Evolutionary conservation across 2,329 filamentous ascomycete species (phyloP).

Genomic region (Aspergillus fijiensis): DNA sequence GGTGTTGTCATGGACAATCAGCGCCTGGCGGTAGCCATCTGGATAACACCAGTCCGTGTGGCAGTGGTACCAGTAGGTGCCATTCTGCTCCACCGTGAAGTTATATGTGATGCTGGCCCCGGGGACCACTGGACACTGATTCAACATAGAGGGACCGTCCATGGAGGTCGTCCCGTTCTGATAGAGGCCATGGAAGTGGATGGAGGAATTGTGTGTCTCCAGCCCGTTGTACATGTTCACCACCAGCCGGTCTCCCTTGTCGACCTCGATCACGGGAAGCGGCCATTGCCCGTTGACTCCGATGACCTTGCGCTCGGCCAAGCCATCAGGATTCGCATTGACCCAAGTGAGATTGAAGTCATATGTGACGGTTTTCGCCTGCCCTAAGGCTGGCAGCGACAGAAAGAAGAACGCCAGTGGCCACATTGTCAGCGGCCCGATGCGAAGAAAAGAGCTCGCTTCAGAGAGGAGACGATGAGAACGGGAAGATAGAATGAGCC

Average conservation of each 20-base stretch:
- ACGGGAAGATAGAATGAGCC: no score
- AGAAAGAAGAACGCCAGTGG: no score
- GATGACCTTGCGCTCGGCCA: conserved; percentile 54
- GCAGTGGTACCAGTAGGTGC: conserved; percentile 66
- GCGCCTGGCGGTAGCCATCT: conserved; percentile 66
- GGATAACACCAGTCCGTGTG: conserved; percentile 65
- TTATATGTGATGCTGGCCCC: conserved; percentile 64
- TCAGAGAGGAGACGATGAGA: no score
- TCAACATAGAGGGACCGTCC: conserved; percentile 69
- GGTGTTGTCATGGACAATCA: conserved; percentile 59
- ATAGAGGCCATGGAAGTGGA: conserved; percentile 79
- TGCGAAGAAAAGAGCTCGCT: no score
- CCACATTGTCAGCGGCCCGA: no score
- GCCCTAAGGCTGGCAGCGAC: no score
- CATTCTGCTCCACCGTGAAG: conserved; percentile 56
- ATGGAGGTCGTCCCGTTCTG: conserved; percentile 73
- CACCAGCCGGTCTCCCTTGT: conserved; percentile 70
- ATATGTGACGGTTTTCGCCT: conserved; percentile 16
- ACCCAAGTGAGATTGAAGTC: conserved; percentile 58
- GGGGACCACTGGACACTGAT: conserved; percentile 66
- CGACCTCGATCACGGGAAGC: conserved; percentile 68
- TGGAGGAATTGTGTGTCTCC: conserved; percentile 60
- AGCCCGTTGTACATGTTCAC: conserved; percentile 69
- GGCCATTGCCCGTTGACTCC: conserved; percentile 75
- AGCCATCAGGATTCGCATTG: conserved; percentile 54